phyloP scores from a whole-genome alignment of 2,329 filamentous ascomycete genomes.

The Esteya vermicola region DNA sequence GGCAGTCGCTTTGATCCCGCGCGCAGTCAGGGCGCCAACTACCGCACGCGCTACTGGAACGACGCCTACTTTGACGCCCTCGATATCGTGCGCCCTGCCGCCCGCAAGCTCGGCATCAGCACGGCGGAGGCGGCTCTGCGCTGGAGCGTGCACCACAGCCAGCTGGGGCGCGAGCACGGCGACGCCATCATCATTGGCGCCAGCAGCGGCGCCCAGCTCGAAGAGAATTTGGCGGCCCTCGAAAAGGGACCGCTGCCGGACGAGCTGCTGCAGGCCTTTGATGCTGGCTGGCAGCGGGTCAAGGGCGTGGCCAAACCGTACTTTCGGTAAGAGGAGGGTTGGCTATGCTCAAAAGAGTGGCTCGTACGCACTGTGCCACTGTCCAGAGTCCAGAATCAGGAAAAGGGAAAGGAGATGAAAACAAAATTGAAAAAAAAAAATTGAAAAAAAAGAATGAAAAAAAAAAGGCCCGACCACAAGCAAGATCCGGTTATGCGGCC shows the following conservation, averaged over 20 bases:
- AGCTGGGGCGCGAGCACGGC: slow-evolving; percentile 16
- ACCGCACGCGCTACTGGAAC: slow-evolving; percentile 9
- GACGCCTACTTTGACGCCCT: slow-evolving; percentile 25
- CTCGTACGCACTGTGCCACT: too few relatives aligned
- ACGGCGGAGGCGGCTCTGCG: slow-evolving; percentile 18
- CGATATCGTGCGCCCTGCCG: slow-evolving; percentile 5
- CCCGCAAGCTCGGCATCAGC: slow-evolving; percentile 4
- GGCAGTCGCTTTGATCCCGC: slow-evolving; percentile 23
- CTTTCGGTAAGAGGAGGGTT: slow-evolving; percentile 3
- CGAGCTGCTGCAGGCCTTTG: slow-evolving; percentile 32
- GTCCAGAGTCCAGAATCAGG: not conserved
- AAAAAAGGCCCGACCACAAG: not conserved
- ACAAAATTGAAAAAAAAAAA: not conserved
- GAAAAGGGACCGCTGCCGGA: slow-evolving; percentile 25
- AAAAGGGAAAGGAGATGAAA: not conserved
- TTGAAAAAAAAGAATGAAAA: too few relatives aligned
- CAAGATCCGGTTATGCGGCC: too few relatives aligned
- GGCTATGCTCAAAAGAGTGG: too few relatives aligned
- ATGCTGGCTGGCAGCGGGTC: slow-evolving; percentile 57
- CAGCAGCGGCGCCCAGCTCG: slow-evolving; percentile 20
- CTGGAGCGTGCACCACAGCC: slow-evolving; percentile 24
- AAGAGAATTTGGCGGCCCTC: slow-evolving; percentile 18
- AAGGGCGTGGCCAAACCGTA: slow-evolving; percentile 25
- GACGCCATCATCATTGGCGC: slow-evolving; percentile 23
- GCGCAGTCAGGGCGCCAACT: slow-evolving; percentile 19